Percentiles rank a stretch among this genome's conserved stretches.
Evolutionary conservation across 192 early-diverging fungal genomes (phyloP).

Genomic region (Phlyctochytrium arcticum): DNA sequence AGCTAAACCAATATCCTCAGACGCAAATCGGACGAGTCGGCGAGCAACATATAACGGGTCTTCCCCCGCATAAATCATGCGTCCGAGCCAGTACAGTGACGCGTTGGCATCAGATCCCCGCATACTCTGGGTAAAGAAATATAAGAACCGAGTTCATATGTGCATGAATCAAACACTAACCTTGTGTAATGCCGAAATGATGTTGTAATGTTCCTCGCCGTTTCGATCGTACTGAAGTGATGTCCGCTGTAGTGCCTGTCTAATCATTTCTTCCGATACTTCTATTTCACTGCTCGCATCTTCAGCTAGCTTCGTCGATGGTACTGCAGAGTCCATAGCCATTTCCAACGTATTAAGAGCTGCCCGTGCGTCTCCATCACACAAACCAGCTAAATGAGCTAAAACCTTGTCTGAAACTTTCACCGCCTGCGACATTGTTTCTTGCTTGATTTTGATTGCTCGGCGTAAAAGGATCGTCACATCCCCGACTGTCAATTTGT

Average conservation of each 20-base stretch:
- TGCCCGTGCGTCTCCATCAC: conserved; percentile 75
- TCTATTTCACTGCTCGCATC: background rate
- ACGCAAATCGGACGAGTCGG: conserved; percentile 75
- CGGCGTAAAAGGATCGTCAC: conserved; percentile 59
- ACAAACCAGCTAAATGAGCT: conserved; percentile 55
- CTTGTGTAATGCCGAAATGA: conserved; percentile 88
- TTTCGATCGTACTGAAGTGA: conserved; percentile 78
- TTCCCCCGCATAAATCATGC: conserved; percentile 87
- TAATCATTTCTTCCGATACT: conserved; percentile 48
- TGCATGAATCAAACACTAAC: background rate
- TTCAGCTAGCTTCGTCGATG: background rate
- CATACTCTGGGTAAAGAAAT: conserved; percentile 42
- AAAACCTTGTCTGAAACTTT: conserved; percentile 34
- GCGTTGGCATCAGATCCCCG: conserved; percentile 80
- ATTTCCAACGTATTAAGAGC: conserved; percentile 67
- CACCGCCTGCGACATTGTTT: conserved; percentile 15
- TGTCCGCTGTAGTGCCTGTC: conserved; percentile 70
- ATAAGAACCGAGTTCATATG: background rate
- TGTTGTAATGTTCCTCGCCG: conserved; percentile 87
- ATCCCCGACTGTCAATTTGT: conserved; percentile 56
- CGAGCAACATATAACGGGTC: conserved; percentile 85
- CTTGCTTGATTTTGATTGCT: conserved; percentile 52
- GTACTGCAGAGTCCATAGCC: conserved; percentile 29
- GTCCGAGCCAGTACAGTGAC: conserved; percentile 82
- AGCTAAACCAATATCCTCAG: conserved; percentile 86